Evolutionary conservation across 192 early-diverging fungal species (phyloP).

Genomic region (Coemansia sp.): DNA sequence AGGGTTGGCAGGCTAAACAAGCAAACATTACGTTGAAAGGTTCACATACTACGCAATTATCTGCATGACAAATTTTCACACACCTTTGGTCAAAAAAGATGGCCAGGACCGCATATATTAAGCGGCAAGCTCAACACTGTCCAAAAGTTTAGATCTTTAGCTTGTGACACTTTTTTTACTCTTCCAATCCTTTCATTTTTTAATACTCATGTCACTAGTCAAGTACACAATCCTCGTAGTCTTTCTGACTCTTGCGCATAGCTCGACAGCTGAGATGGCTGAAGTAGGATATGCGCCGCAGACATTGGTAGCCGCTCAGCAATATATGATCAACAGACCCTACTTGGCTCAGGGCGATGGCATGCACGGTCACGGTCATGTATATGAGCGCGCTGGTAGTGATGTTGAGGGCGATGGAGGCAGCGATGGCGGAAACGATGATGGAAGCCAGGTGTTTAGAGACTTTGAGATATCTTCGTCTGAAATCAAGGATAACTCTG

Average conservation of each 20-base stretch:
- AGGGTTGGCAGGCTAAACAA: background rate
- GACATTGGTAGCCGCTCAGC: constrained; percentile 29
- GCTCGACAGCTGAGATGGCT: background rate
- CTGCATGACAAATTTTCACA: background rate
- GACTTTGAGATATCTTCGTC: constrained; percentile 5
- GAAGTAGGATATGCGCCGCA: constrained; percentile 52
- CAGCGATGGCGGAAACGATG: background rate
- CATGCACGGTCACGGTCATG: background rate
- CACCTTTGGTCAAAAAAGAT: background rate
- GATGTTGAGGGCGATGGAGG: too few relatives aligned
- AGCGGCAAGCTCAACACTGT: background rate
- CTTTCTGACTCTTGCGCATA: background rate
- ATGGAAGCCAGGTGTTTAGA: background rate
- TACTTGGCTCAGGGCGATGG: background rate
- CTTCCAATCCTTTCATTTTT: background rate
- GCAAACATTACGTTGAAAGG: background rate
- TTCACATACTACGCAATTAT: background rate
- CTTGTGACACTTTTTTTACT: background rate
- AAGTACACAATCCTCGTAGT: background rate
- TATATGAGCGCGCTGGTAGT: constrained; percentile 14
- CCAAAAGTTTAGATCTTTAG: background rate
- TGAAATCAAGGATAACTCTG: constrained; percentile 17
- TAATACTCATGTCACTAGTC: background rate
- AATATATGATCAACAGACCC: constrained; percentile 31
- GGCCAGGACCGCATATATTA: background rate